Conservation (phyloP, 805 yeast genomes). For the Isabelozyma heimii region DNA sequence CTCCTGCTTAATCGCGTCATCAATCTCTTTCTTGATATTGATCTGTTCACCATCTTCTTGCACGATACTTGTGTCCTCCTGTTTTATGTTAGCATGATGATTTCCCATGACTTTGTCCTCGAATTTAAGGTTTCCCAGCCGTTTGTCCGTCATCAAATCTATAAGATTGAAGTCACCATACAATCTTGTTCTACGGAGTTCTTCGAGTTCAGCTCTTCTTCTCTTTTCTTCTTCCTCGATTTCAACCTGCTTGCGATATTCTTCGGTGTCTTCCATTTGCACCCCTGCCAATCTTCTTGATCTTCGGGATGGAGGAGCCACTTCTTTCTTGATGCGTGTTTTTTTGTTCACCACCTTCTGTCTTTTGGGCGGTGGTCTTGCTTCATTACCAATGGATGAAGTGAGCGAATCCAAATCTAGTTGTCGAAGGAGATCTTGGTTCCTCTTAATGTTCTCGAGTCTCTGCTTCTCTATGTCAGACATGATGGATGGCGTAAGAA, state of each 20-base stretch:
- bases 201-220: slow-evolving; percentile 41
- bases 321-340: slow-evolving; percentile 20
- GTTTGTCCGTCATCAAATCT: slow-evolving; percentile 50
- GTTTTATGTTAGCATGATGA: too few species aligned
- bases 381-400: slow-evolving; percentile 49
- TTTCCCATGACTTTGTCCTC: slow-evolving; percentile 23
- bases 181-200: slow-evolving; percentile 54
- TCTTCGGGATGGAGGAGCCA: slow-evolving; percentile 58
- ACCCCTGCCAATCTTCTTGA: slow-evolving; percentile 80
- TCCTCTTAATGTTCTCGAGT: slow-evolving; percentile 78
- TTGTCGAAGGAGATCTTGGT: slow-evolving; percentile 68
- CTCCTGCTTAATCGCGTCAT: slow-evolving; percentile 5
- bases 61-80: slow-evolving; percentile 5
- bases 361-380: slow-evolving; percentile 20
- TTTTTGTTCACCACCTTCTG: slow-evolving; percentile 6
- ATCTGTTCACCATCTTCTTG: background rate
- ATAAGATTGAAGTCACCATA: slow-evolving; percentile 63
- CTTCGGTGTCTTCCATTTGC: slow-evolving; percentile 50
- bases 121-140: slow-evolving; percentile 31
- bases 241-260: slow-evolving; percentile 31
- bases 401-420: slow-evolving; percentile 65
- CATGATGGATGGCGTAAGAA: slow-evolving; percentile 14
- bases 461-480: slow-evolving; percentile 72
- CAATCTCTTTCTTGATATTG: slow-evolving; percentile 3
- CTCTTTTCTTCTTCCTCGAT: slow-evolving; percentile 32